These are phyloP conservation scores for Candida sp. DNA, from an alignment of 1,139 yeast genomes.

Conservation along the genomic window DNA sequence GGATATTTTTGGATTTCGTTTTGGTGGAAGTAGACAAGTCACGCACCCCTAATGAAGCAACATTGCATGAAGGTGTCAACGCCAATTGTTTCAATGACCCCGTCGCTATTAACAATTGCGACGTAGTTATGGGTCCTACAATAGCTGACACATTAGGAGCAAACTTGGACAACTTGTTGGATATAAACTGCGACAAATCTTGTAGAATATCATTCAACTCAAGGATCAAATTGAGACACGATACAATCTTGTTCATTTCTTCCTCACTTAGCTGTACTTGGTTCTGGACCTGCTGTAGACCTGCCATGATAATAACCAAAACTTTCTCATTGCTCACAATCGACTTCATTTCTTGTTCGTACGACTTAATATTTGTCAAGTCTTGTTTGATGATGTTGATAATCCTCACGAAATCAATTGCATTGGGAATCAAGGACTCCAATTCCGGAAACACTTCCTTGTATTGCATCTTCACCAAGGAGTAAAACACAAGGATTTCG, in stretches of 20 bases:
- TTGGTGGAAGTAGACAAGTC: constrained; percentile 44
- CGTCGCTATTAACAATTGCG: constrained; percentile 70
- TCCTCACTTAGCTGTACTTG: constrained; percentile 31
- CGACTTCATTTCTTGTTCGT: constrained; percentile 38
- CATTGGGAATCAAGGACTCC: constrained; percentile 63
- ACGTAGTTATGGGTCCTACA: constrained; percentile 74
- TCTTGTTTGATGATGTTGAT: constrained; percentile 58
- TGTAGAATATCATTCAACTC: constrained; percentile 47
- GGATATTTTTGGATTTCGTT: constrained; percentile 27
- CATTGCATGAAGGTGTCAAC: constrained; percentile 79
- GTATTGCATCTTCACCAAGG: constrained; percentile 58
- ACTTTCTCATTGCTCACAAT: constrained; percentile 66
- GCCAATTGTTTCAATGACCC: constrained; percentile 79
- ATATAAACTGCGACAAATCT: constrained; percentile 56
- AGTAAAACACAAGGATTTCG: constrained; percentile 57
- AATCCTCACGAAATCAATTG: constrained; percentile 65
- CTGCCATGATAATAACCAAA: constrained; percentile 77
- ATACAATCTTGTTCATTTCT: constrained; percentile 43
- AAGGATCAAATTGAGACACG: constrained; percentile 53
- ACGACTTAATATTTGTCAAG: constrained; percentile 33
- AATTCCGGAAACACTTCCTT: constrained; percentile 73
- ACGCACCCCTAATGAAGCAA: constrained; percentile 78
- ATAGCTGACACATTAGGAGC: constrained; percentile 86
- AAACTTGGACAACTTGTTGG: constrained; percentile 56
- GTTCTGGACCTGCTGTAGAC: constrained; percentile 41